A percentile compares a stretch with the other conserved stretches of the same genome.
These are phyloP conservation scores for Pythium aquatile DNA, from an alignment of 352 stramenopile species.

Conservation along the genomic window DNA sequence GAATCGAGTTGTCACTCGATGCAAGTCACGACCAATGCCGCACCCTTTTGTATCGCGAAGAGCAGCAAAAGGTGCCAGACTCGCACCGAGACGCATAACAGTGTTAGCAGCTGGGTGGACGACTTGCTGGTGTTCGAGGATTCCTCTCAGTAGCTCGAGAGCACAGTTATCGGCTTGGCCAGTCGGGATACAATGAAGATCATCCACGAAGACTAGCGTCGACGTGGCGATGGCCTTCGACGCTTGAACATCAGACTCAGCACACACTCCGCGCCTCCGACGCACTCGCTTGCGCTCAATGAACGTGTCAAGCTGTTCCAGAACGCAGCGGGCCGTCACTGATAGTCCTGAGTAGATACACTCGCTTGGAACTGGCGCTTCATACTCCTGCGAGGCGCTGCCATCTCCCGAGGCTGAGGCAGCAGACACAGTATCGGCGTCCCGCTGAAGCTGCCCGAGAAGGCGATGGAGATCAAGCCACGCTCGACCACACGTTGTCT, in stretches of 20 bases:
- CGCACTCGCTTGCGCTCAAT: constrained; percentile 22
- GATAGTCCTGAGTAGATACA: constrained; percentile 20
- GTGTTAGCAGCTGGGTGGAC: constrained; percentile 38
- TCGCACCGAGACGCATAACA: constrained; percentile 22
- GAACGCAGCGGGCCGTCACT: constrained; percentile 12
- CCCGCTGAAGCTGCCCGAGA: constrained; percentile 1
- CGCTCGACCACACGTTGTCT: constrained; percentile 37
- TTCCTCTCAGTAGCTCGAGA: constrained; percentile 46
- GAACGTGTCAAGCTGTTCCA: constrained; percentile 25
- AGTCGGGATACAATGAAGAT: constrained; percentile 44
- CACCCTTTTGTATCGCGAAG: constrained; percentile 21
- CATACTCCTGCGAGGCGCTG: neutral
- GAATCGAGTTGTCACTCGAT: constrained; percentile 34
- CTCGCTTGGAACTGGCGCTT: constrained; percentile 11
- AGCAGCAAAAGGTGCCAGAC: constrained; percentile 27
- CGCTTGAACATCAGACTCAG: neutral
- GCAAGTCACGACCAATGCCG: constrained; percentile 11
- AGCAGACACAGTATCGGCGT: neutral
- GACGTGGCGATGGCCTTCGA: neutral
- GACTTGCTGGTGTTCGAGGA: constrained; percentile 40
- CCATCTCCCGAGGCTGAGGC: neutral
- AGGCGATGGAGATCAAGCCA: constrained; percentile 22
- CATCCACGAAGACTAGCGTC: constrained; percentile 57
- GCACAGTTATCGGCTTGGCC: constrained; percentile 30
- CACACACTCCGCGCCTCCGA: neutral